Evolutionary conservation across 192 early-diverging fungal genomes (phyloP).

Genomic region (Phlyctochytrium bullatum): DNA sequence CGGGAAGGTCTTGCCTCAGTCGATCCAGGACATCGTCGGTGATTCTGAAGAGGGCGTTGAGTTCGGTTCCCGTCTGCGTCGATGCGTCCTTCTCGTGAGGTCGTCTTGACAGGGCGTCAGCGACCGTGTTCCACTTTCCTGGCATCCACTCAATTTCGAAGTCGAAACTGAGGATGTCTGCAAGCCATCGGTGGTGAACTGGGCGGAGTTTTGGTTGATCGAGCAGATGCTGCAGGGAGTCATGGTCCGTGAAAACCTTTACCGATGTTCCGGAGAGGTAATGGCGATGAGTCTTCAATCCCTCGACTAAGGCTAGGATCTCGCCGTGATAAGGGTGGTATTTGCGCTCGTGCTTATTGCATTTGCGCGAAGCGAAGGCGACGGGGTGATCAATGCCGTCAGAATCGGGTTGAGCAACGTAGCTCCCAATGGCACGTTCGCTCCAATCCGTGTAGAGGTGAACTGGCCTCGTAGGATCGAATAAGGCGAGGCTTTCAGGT

Average conservation of each 20-base stretch:
- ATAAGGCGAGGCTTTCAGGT: constrained; percentile 4
- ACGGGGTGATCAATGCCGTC: constrained; percentile 13
- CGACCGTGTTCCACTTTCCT: constrained; percentile 33
- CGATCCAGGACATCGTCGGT: neutral
- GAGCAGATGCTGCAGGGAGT: neutral
- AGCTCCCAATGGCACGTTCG: too few relatives aligned
- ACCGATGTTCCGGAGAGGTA: too few relatives aligned
- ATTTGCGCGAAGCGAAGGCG: constrained; percentile 16
- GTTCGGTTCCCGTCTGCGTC: neutral
- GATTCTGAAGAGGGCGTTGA: neutral
- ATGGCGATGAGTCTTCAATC: neutral
- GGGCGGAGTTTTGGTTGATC: neutral
- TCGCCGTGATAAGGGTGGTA: constrained; percentile 21
- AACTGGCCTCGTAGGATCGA: constrained; percentile 1
- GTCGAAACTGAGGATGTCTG: constrained; percentile 12
- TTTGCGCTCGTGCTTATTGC: constrained; percentile 8
- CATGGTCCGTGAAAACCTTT: neutral
- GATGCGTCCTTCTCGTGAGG: constrained; percentile 3
- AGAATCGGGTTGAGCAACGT: too few relatives aligned
- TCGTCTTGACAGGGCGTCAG: constrained; percentile 23
- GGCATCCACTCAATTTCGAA: constrained; percentile 26
- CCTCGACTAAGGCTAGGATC: constrained; percentile 14
- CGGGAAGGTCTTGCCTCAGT: neutral
- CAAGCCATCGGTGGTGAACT: constrained; percentile 1
- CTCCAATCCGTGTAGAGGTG: constrained; percentile 12